Percentiles rank a stretch among this genome's conserved stretches.
Conservation (phyloP, 352 stramenopile species). For the Phytophthora nicotianae region DNA sequence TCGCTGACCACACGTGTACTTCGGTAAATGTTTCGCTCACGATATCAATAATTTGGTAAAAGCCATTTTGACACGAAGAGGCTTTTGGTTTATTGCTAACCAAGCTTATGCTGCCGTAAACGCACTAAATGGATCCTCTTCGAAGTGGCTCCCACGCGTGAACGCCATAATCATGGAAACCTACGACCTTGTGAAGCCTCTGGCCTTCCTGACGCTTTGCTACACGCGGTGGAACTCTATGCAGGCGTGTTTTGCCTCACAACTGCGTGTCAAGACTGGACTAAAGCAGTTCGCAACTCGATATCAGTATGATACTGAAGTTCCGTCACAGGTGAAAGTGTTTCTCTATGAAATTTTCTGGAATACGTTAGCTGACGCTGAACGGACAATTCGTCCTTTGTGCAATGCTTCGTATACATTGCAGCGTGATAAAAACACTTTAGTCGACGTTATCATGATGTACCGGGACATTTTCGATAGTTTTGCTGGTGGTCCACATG, state of each 20-base stretch:
- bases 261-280: slow-evolving; percentile 14
- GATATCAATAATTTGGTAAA: slow-evolving; percentile 22
- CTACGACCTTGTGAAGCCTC: slow-evolving; percentile 7
- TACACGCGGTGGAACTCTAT: slow-evolving; percentile 30
- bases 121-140: slow-evolving; percentile 16
- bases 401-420: slow-evolving; percentile 7
- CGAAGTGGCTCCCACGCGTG: slow-evolving; percentile 13
- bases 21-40: slow-evolving; percentile 9
- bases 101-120: slow-evolving; percentile 15
- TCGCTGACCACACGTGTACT: slow-evolving; percentile 5
- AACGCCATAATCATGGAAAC: not conserved
- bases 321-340: not conserved
- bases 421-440: slow-evolving; percentile 8
- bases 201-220: slow-evolving; percentile 18
- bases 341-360: slow-evolving; percentile 8
- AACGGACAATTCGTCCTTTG: slow-evolving; percentile 9
- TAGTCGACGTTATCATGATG: slow-evolving; percentile 6
- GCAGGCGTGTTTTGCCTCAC: slow-evolving; percentile 25
- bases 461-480: slow-evolving; percentile 8
- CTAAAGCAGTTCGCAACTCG: not conserved
- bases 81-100: slow-evolving; percentile 2
- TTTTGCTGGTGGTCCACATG: slow-evolving; percentile 3
- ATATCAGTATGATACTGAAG: not conserved
- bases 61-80: not conserved
- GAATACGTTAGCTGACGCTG: slow-evolving; percentile 4